These are phyloP conservation scores for Fusarium falciforme DNA, from an alignment of 2,329 filamentous ascomycete species.

Conservation along the genomic window DNA sequence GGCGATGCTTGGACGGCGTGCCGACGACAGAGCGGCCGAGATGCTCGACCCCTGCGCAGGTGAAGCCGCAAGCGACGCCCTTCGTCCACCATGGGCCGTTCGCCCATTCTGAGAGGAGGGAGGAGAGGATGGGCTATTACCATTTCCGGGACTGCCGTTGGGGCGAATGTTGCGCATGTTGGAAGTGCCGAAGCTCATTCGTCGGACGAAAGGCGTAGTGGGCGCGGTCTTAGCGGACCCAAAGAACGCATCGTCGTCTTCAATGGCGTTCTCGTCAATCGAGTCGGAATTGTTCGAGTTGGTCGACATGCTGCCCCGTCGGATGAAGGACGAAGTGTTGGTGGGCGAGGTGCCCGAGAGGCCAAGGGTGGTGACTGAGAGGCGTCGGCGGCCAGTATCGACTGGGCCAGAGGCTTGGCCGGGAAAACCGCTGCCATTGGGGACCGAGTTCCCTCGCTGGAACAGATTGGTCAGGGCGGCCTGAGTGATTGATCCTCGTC, in stretches of 20 bases:
- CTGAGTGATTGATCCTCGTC: conserved; percentile 68
- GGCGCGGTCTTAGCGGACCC: conserved; percentile 67
- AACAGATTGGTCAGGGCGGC: conserved; percentile 70
- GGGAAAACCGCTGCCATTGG: conserved; percentile 58
- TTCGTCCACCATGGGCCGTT: conserved; percentile 47
- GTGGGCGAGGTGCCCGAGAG: conserved; percentile 78
- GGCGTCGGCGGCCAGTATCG: conserved; percentile 72
- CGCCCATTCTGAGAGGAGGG: conserved; percentile 49
- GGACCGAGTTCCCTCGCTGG: conserved; percentile 65
- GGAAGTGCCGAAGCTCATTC: conserved; percentile 90
- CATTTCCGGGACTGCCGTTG: conserved; percentile 72
- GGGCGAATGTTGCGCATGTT: conserved; percentile 70
- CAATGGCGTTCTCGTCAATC: conserved; percentile 78
- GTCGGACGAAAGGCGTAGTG: conserved; percentile 80
- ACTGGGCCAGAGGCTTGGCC: conserved; percentile 53
- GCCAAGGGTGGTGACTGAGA: conserved; percentile 80
- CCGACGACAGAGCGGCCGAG: conserved; percentile 48
- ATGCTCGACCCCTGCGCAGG: conserved; percentile 46
- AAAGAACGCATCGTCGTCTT: conserved; percentile 72
- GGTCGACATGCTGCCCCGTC: conserved; percentile 78
- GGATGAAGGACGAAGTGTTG: conserved; percentile 63
- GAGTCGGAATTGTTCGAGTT: conserved; percentile 66
- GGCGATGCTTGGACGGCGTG: conserved; percentile 52
- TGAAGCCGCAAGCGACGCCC: conserved; percentile 41
- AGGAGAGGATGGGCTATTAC: conserved; percentile 64